Conservation (phyloP, 1,284 basidiomycete genomes). For the Rhodotorula mucilaginosa region DNA sequence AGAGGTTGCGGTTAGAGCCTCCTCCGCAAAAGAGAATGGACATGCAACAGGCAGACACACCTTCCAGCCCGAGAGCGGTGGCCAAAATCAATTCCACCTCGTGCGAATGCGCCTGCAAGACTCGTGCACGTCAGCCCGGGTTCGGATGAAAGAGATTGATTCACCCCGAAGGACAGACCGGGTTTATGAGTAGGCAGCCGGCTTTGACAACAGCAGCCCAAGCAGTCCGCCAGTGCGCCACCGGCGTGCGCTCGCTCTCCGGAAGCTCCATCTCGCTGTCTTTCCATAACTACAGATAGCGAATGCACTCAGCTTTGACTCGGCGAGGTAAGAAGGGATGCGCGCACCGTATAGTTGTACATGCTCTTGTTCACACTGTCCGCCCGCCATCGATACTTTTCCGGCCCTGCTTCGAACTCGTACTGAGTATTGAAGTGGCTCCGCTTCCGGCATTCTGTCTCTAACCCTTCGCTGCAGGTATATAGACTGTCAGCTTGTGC, state of each 20-base stretch:
- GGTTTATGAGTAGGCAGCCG: slow-evolving; percentile 7
- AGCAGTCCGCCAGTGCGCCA: slow-evolving; percentile 11
- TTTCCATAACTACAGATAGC: background rate
- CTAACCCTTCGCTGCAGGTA: background rate
- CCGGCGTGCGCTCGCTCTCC: background rate
- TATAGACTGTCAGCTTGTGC: background rate
- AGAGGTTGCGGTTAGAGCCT: too few relatives aligned
- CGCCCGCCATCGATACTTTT: background rate
- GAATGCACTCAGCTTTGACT: background rate
- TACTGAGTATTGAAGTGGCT: background rate
- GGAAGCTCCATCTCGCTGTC: background rate
- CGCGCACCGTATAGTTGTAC: slow-evolving; percentile 6
- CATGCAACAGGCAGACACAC: background rate
- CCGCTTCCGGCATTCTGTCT: background rate
- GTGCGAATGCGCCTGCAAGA: background rate
- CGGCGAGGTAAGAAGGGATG: background rate
- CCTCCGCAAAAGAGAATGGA: too few relatives aligned
- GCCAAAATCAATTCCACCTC: slow-evolving; percentile 8
- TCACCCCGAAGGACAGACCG: background rate
- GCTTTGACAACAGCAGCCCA: slow-evolving; percentile 4
- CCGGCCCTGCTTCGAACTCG: background rate
- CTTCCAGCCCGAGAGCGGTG: slow-evolving; percentile 1
- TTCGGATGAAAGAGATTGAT: fast-evolving
- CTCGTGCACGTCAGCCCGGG: background rate
- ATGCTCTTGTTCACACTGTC: background rate